Conservation (phyloP, 1,284 basidiomycete species). For the Ceratobasidium theobromae region DNA sequence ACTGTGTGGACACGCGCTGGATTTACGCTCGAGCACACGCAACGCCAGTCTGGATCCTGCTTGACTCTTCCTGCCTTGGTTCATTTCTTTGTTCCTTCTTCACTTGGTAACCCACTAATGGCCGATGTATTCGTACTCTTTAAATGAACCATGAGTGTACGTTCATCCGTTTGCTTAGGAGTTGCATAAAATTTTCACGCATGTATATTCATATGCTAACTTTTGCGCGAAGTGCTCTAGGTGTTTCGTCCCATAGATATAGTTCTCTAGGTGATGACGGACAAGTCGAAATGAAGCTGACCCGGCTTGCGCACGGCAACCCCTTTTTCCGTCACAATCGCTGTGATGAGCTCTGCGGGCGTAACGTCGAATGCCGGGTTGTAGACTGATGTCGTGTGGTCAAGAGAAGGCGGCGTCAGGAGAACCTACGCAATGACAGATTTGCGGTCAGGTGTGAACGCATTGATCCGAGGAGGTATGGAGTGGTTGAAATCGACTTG, state of each 20-base stretch:
- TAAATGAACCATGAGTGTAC: slow-evolving; percentile 1
- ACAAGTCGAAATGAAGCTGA: slow-evolving; percentile 38
- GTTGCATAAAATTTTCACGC: neutral
- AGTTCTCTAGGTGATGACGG: slow-evolving; percentile 10
- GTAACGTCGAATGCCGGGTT: slow-evolving; percentile 96
- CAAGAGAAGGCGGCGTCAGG: slow-evolving; percentile 67
- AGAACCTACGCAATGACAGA: slow-evolving; percentile 50
- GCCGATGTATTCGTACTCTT: slow-evolving; percentile 22
- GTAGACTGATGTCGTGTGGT: slow-evolving; percentile 59
- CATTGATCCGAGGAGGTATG: too few species aligned
- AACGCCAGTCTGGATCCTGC: neutral
- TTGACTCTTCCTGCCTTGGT: neutral
- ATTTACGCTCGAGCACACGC: neutral
- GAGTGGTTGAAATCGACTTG: slow-evolving; percentile 26
- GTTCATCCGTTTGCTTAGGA: neutral
- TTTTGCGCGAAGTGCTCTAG: too few species aligned
- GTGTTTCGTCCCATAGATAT: neutral
- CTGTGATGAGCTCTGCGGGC: slow-evolving; percentile 76
- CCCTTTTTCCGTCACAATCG: slow-evolving; percentile 89
- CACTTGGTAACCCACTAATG: neutral
- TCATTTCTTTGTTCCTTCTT: neutral
- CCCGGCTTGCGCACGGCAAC: slow-evolving; percentile 59
- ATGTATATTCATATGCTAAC: neutral
- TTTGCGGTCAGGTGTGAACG: too few species aligned
- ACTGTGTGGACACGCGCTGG: neutral